These are phyloP conservation scores for Neonectria neomacrospora DNA, from an alignment of 2,329 filamentous ascomycete genomes.

Conservation along the genomic window DNA sequence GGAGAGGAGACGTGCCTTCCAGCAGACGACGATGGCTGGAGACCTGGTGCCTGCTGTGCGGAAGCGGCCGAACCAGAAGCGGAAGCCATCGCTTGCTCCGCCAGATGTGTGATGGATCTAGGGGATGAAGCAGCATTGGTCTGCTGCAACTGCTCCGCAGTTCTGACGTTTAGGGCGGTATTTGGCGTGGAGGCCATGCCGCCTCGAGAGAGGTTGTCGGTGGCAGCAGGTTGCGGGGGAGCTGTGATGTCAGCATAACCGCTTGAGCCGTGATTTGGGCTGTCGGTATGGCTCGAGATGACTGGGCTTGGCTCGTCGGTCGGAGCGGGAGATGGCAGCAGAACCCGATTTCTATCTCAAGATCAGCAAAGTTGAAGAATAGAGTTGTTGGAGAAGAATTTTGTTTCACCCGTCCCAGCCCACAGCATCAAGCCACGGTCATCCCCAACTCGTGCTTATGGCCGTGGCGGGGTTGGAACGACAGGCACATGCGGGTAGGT, in stretches of 20 bases:
- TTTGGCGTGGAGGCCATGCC: conserved; percentile 1
- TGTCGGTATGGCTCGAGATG: conserved; percentile 49
- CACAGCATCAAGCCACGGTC: conserved; percentile 1
- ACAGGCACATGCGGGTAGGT: neutral
- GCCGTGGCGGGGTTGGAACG: neutral
- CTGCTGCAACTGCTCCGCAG: neutral
- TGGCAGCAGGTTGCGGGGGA: conserved; percentile 18
- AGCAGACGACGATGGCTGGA: neutral
- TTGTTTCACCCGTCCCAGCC: conserved; percentile 3
- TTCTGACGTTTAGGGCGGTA: neutral
- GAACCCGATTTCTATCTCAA: conserved; percentile 43
- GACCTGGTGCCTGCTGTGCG: conserved; percentile 1
- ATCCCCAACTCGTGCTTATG: neutral
- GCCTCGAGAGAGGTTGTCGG: conserved; percentile 26
- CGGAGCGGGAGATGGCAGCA: conserved; percentile 71
- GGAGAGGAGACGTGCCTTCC: neutral
- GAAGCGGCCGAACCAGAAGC: conserved; percentile 6
- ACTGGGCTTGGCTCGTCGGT: conserved; percentile 69
- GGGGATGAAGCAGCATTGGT: neutral
- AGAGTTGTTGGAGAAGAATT: conserved; percentile 1
- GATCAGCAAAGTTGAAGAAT: conserved; percentile 30
- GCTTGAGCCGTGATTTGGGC: conserved; percentile 44
- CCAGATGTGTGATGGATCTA: neutral
- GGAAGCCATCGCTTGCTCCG: conserved; percentile 8
- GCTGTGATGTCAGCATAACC: conserved; percentile 23